Evolutionary conservation across 169 alveolate species (phyloP).

Genomic region (Nephromyces sp.): DNA sequence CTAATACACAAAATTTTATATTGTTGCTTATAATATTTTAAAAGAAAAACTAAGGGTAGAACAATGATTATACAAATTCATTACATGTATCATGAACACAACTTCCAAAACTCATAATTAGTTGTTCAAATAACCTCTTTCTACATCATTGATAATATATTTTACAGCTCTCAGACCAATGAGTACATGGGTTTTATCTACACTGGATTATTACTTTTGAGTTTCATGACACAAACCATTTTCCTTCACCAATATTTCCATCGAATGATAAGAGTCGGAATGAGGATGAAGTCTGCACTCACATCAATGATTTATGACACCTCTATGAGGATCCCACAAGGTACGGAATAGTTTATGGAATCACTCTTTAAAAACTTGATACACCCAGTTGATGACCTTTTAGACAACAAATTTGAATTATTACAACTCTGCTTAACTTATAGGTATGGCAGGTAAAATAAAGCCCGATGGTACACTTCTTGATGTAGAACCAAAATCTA

Average conservation of each 20-base stretch:
- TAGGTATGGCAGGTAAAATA: neutral
- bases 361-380: neutral
- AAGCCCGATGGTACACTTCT: neutral
- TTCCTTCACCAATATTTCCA: constrained; percentile 15
- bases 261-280: neutral
- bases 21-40: too few species aligned
- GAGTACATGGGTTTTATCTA: neutral
- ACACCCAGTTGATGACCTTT: neutral
- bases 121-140: too few species aligned
- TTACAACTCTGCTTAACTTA: neutral
- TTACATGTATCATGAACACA: too few species aligned
- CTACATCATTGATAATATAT: too few species aligned
- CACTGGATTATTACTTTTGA: neutral
- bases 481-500: neutral
- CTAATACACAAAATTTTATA: too few species aligned
- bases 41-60: too few species aligned
- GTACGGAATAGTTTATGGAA: neutral
- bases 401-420: neutral
- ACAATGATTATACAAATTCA: too few species aligned
- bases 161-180: too few species aligned
- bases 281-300: neutral
- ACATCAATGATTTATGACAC: neutral
- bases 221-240: constrained; percentile 1
- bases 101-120: too few species aligned
- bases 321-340: neutral